A percentile compares a stretch with the other conserved stretches of the same genome.
phyloP scores from a whole-genome alignment of 1,284 basidiomycete genomes.

The Heterobasidion irregulare region DNA sequence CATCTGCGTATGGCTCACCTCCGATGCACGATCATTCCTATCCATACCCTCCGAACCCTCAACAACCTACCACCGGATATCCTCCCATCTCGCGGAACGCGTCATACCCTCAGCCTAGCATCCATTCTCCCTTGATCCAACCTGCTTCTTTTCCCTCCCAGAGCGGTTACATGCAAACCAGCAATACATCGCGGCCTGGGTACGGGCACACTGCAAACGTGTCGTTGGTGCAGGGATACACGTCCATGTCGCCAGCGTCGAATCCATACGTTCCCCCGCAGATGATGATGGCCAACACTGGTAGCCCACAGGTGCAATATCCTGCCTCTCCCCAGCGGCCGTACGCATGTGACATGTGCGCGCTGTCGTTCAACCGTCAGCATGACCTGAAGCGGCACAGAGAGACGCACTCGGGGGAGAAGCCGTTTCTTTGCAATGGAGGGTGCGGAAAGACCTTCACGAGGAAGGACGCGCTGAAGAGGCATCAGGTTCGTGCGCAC shows the following conservation, averaged over 20 bases:
- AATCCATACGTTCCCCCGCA: conserved; percentile 16
- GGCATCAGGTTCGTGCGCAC: conserved; percentile 54
- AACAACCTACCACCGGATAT: conserved; percentile 9
- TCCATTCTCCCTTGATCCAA: conserved; percentile 7
- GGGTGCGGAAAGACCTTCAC: conserved; percentile 80
- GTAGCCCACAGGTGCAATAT: conserved; percentile 35
- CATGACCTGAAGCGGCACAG: conserved; percentile 76
- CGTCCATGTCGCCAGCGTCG: conserved; percentile 12
- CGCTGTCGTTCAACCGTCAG: conserved; percentile 75
- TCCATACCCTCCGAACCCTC: conserved; percentile 17
- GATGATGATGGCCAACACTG: conserved; percentile 20
- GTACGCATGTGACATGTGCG: conserved; percentile 70
- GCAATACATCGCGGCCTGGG: conserved; percentile 13
- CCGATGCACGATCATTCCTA: conserved; percentile 15
- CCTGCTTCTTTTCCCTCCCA: conserved; percentile 11
- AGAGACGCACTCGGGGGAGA: conserved; percentile 75
- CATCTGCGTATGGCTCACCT: conserved; percentile 17
- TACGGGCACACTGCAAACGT: conserved; percentile 19
- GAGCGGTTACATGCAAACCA: conserved; percentile 1
- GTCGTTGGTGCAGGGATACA: conserved; percentile 17
- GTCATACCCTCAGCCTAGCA: conserved; percentile 5
- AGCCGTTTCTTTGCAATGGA: conserved; percentile 72
- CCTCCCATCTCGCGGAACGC: conserved; percentile 4
- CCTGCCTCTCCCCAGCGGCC: conserved; percentile 61
- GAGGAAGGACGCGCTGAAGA: conserved; percentile 73